Evolutionary conservation across 768 basidiomycete genomes (phyloP).

Genomic region (Phaeolepiota aurea): DNA sequence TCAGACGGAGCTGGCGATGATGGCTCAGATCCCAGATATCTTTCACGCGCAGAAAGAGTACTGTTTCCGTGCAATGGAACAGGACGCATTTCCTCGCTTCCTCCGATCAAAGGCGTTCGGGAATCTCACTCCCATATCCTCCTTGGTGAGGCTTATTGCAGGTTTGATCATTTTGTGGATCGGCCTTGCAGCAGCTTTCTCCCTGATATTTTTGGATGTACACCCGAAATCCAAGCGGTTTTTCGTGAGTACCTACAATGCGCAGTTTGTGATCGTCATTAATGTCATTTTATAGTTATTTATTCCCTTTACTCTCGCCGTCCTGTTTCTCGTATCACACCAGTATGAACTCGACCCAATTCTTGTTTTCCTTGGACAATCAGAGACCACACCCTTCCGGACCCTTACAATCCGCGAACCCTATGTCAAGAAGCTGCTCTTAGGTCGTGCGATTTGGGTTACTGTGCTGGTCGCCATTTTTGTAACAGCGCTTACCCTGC

Average conservation of each 20-base stretch:
- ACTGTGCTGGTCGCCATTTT: conserved; percentile 68
- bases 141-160: conserved; percentile 75
- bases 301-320: conserved; percentile 84
- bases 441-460: conserved; percentile 91
- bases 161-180: conserved; percentile 90
- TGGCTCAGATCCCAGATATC: conserved; percentile 93
- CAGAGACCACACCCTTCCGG: conserved; percentile 95
- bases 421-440: conserved; percentile 85
- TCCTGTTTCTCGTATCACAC: conserved; percentile 88
- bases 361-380: conserved; percentile 87
- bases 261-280: conserved; percentile 2
- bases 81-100: conserved; percentile 91
- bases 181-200: conserved; percentile 85
- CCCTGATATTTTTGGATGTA: conserved; percentile 89
- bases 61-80: conserved; percentile 93
- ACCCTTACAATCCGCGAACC: conserved; percentile 88
- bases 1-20: conserved; percentile 56
- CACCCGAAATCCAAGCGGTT: conserved; percentile 88
- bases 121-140: conserved; percentile 88
- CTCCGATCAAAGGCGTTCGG: conserved; percentile 96
- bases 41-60: conserved; percentile 98
- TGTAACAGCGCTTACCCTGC: conserved; percentile 73
- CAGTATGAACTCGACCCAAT: conserved; percentile 97
- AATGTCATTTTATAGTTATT: conserved; percentile 67
- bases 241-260: conserved; percentile 62